Evolutionary conservation across 768 basidiomycete species (phyloP), one percentile per base, ranked within the genome.

Genomic region (Suillus hirtellus): DNA sequence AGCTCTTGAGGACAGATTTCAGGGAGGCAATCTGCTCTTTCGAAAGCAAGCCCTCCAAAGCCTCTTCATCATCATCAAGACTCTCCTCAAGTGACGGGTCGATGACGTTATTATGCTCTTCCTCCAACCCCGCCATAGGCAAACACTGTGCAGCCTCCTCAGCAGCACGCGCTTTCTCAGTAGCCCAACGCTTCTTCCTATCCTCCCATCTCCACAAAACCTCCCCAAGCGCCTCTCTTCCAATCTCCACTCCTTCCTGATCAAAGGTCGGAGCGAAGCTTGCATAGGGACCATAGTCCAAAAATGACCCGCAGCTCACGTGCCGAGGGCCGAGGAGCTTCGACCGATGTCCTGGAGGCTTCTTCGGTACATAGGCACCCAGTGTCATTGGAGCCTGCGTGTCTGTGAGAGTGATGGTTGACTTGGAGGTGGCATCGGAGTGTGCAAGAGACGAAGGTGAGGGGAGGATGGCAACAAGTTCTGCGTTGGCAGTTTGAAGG

Each of bases 251-350:
- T n/a, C 87, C 87, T 63, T 90, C 88, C 66, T 91, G 89, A 64
- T 92, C 89, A 72, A 90, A 93, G 11, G 81, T 78, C 1, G 92
- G 92, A 0, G 92, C 92, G 74, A 94, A 94, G 70, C 84, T 88
- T 8, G 90, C 76, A 69, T 81, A 89, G 14, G 82, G 80, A 0
- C 92, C 93, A 69, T 94, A 94, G 73, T 95, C 89, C 8, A 95
- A 78, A 71, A 93, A 93, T 0, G 80, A 74, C 60, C 89, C 90
- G 34, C 86, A 81, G 50, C 85, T 82, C 43, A 92, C 73, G 31
- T 80, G 80, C 49, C 89, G 84, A 17, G 85, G 78, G 0, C 79
- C 73, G 1, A 83, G 82, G 27, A 81, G 73, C 43, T 79, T 76
- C 66, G 78, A 75, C 67, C 78, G 79, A 62, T 77, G 72, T 60